These are phyloP conservation scores for Xerocomellus amylosporus DNA, from an alignment of 768 basidiomycete genomes.

Conservation along the genomic window DNA sequence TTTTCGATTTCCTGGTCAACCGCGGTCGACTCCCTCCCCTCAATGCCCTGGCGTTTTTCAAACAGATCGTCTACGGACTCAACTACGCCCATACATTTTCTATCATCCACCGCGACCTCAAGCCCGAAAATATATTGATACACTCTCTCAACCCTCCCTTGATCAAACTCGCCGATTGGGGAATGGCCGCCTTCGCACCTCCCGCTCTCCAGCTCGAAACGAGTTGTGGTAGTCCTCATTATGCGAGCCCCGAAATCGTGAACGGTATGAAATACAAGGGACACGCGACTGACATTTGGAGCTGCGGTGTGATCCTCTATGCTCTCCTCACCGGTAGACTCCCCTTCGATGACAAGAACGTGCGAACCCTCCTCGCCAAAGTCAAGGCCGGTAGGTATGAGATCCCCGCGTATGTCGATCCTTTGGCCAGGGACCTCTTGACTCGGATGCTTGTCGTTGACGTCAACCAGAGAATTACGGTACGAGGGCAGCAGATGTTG, in stretches of 20 bases:
- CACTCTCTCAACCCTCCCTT: conserved; percentile 76
- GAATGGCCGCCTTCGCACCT: conserved; percentile 95
- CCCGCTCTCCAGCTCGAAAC: conserved; percentile 85
- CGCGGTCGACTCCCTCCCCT: conserved; percentile 73
- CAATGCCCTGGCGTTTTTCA: conserved; percentile 90
- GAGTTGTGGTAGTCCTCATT: conserved; percentile 95
- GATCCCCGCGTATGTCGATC: conserved; percentile 77
- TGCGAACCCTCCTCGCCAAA: conserved; percentile 71
- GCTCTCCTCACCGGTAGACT: conserved; percentile 87
- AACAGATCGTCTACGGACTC: conserved; percentile 92
- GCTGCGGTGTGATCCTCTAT: conserved; percentile 91
- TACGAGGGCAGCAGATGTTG: conserved; percentile 34
- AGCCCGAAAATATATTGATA: conserved; percentile 95
- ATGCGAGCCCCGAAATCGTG: conserved; percentile 95
- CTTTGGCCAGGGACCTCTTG: conserved; percentile 82
- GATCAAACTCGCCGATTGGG: conserved; percentile 97
- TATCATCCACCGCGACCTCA: conserved; percentile 96
- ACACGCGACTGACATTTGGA: conserved; percentile 93
- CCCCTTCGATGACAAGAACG: conserved; percentile 92
- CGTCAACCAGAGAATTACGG: conserved; percentile 74
- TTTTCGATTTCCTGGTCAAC: conserved; percentile 95
- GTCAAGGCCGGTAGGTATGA: conserved; percentile 86
- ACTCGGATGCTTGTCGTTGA: conserved; percentile 87
- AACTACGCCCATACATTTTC: conserved; percentile 98
- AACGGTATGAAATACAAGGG: conserved; percentile 87